A percentile compares a stretch with the other conserved stretches of the same genome.
Evolutionary conservation across 768 basidiomycete species (phyloP).

Genomic region (Infundibulicybe gibba): DNA sequence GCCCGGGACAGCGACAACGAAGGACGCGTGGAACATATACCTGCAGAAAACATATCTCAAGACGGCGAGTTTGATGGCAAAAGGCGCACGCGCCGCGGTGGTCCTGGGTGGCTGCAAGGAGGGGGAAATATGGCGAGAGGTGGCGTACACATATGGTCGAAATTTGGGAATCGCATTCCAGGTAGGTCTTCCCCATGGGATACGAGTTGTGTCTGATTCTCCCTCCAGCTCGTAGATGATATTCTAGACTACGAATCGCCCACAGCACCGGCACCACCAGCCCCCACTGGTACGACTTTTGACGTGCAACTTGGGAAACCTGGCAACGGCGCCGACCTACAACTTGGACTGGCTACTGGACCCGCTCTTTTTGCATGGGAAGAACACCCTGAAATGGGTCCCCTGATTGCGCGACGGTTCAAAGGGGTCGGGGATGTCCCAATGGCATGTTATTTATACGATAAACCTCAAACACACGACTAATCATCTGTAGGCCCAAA

Average conservation of each 20-base stretch:
- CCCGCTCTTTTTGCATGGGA: constrained; percentile 96
- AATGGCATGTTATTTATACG: constrained; percentile 40
- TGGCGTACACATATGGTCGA: constrained; percentile 94
- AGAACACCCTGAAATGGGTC: constrained; percentile 85
- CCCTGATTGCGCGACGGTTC: constrained; percentile 83
- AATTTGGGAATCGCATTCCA: constrained; percentile 96
- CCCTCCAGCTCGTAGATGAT: constrained; percentile 85
- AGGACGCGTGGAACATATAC: constrained; percentile 73
- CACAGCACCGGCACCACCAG: constrained; percentile 63
- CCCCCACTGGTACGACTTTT: constrained; percentile 26
- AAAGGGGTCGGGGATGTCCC: constrained; percentile 83
- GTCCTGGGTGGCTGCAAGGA: constrained; percentile 83
- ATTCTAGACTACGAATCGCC: constrained; percentile 89
- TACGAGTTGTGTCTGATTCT: neutral
- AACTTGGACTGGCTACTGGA: constrained; percentile 66
- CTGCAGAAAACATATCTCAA: constrained; percentile 93
- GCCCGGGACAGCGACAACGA: constrained; percentile 12
- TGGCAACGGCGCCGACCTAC: constrained; percentile 63
- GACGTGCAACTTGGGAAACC: constrained; percentile 74
- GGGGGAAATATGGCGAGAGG: constrained; percentile 87
- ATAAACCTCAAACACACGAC: neutral
- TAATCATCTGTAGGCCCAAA: constrained; percentile 53
- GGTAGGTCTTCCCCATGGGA: constrained; percentile 38
- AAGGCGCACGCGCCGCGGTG: constrained; percentile 81
- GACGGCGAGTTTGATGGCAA: constrained; percentile 92